Percentiles rank a stretch among this genome's conserved stretches.
Conservation (phyloP, 106 monocot genomes). For the Phalaenopsis aphrodite region DNA sequence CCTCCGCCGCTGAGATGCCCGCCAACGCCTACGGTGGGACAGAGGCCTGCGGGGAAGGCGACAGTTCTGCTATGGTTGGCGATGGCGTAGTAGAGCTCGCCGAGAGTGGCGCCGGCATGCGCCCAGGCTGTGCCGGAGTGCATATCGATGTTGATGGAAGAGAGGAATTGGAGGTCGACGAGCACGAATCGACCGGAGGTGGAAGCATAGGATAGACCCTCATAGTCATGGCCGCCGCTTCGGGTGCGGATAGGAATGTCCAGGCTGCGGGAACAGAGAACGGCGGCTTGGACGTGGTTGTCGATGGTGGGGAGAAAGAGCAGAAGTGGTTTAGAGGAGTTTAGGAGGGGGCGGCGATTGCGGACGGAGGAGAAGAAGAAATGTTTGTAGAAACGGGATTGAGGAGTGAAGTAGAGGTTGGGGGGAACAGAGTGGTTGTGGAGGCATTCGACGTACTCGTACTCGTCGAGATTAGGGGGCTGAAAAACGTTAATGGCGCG, state of each 20-base stretch:
- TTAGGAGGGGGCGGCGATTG: conserved; percentile 13
- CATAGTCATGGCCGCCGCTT: conserved; percentile 32
- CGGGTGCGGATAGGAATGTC: conserved; percentile 14
- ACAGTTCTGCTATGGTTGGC: neutral
- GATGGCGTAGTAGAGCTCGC: conserved; percentile 26
- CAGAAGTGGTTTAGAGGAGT: conserved; percentile 9
- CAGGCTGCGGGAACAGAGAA: conserved; percentile 9
- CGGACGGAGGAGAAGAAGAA: conserved; percentile 7
- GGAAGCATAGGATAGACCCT: conserved; percentile 32
- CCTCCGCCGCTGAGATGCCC: conserved; percentile 35
- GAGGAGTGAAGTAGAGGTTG: neutral
- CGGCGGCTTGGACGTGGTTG: conserved; percentile 27
- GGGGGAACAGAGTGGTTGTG: neutral
- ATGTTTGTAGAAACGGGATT: conserved; percentile 3
- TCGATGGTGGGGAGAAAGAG: conserved; percentile 19
- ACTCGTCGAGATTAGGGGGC: too few species aligned
- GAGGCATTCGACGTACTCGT: too few species aligned
- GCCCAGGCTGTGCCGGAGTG: conserved; percentile 9
- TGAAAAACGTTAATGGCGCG: too few species aligned
- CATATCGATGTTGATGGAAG: neutral
- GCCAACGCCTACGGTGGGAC: conserved; percentile 26
- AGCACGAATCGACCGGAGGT: neutral
- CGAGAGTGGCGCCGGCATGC: conserved; percentile 24
- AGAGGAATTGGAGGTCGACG: conserved; percentile 15
- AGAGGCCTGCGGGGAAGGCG: conserved; percentile 18